phyloP scores from a whole-genome alignment of 2,329 filamentous ascomycete species.

The Westerdykella aurantiaca region DNA sequence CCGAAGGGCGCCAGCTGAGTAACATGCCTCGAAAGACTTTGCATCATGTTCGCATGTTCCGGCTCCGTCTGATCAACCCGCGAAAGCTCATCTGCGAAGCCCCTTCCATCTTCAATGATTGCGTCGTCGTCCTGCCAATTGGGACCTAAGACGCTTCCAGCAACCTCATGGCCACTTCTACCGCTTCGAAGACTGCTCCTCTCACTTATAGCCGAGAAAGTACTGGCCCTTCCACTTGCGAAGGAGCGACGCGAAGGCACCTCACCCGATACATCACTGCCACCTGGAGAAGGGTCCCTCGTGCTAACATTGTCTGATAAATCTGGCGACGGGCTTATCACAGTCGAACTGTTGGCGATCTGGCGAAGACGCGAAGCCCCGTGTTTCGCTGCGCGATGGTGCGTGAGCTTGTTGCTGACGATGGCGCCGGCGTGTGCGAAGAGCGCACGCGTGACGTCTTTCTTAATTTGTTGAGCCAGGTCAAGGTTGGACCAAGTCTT shows the following conservation, averaged over 20 bases:
- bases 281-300: conserved; percentile 30
- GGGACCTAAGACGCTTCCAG: conserved; percentile 22
- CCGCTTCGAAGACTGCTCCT: conserved; percentile 19
- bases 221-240: conserved; percentile 26
- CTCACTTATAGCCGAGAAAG: conserved; percentile 27
- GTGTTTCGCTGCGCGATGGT: conserved; percentile 74
- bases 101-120: conserved; percentile 24
- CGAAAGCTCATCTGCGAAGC: conserved; percentile 33
- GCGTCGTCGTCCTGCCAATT: conserved; percentile 13
- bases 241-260: conserved; percentile 22
- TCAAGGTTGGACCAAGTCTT: conserved; percentile 99
- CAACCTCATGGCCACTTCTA: conserved; percentile 10
- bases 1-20: conserved; percentile 26
- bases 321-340: conserved; percentile 43
- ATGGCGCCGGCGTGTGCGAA: conserved; percentile 95
- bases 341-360: conserved; percentile 69
- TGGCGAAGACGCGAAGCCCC: conserved; percentile 76
- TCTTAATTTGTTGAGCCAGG: conserved; percentile 85
- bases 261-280: conserved; percentile 24
- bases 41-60: conserved; percentile 29
- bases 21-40: conserved; percentile 29
- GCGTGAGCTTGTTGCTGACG: conserved; percentile 93
- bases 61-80: conserved; percentile 35
- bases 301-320: conserved; percentile 26
- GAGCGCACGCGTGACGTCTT: conserved; percentile 85